Conservation (phyloP, 2,329 filamentous ascomycete genomes). For the Penicillium sp. region DNA sequence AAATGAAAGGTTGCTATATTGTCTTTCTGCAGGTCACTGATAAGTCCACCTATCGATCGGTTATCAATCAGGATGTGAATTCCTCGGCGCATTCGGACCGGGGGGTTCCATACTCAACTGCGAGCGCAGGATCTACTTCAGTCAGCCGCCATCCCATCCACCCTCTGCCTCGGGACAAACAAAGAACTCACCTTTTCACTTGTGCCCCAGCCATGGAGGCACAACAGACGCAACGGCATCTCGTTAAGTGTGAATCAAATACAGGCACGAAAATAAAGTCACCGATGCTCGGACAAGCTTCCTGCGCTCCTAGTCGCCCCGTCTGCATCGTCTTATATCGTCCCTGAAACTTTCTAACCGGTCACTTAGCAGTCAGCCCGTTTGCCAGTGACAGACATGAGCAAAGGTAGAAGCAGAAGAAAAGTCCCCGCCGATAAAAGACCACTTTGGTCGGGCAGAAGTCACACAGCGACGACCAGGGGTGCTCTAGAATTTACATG, state of each 20-base stretch:
- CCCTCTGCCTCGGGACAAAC: background rate
- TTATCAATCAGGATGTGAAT: background rate
- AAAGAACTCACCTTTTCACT: conserved; percentile 29
- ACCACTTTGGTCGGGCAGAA: background rate
- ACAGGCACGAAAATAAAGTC: conserved; percentile 2
- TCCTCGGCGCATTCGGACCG: background rate
- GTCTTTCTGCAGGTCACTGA: conserved; percentile 31
- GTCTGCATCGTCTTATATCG: background rate
- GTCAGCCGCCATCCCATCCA: conserved; percentile 3
- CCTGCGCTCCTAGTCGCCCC: background rate
- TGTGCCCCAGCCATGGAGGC: conserved; percentile 41
- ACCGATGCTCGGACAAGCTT: background rate
- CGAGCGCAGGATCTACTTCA: conserved; percentile 32
- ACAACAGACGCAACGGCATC: conserved; percentile 37
- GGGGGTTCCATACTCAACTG: conserved; percentile 29
- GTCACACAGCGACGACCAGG: background rate
- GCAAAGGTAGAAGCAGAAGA: background rate
- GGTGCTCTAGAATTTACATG: background rate
- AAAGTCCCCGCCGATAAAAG: conserved; percentile 1
- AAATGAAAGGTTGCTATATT: conserved; percentile 36
- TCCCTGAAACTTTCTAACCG: background rate
- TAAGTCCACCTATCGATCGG: conserved; percentile 27
- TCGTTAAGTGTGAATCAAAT: background rate
- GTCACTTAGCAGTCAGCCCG: background rate
- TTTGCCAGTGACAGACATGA: background rate